phyloP scores from a whole-genome alignment of 2,329 filamentous ascomycete genomes.

The Trichocomaceae sp. region DNA sequence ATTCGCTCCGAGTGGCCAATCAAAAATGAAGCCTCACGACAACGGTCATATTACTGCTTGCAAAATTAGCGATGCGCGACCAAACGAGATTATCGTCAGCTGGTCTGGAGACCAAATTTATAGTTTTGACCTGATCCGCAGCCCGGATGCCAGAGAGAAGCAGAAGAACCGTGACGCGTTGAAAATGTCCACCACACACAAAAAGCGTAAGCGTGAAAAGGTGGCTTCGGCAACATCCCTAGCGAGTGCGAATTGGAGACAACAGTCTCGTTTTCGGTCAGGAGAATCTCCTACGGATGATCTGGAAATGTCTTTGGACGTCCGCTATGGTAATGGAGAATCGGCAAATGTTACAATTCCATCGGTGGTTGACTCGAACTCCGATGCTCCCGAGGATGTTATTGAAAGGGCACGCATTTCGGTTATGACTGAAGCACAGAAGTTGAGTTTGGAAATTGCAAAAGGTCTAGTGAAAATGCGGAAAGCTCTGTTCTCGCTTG shows the following conservation, averaged over 20 bases:
- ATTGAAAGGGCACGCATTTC: slow-evolving; percentile 38
- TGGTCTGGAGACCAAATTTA: slow-evolving; percentile 64
- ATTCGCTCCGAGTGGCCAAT: slow-evolving; percentile 58
- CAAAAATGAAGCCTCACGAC: slow-evolving; percentile 40
- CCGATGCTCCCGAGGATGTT: slow-evolving; percentile 26
- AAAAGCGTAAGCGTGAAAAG: slow-evolving; percentile 54
- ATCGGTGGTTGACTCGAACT: slow-evolving; percentile 15
- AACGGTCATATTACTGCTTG: slow-evolving; percentile 63
- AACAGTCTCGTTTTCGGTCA: slow-evolving; percentile 45
- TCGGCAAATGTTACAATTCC: slow-evolving; percentile 52
- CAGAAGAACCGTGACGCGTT: slow-evolving; percentile 23
- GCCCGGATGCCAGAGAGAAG: slow-evolving; percentile 48
- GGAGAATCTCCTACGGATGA: slow-evolving; percentile 30
- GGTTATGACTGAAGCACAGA: slow-evolving; percentile 48
- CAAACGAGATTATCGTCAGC: slow-evolving; percentile 61
- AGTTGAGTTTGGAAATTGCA: slow-evolving; percentile 50
- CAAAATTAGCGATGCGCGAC: slow-evolving; percentile 63
- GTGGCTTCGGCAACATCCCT: slow-evolving; percentile 38
- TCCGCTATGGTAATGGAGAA: slow-evolving; percentile 55
- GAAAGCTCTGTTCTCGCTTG: slow-evolving; percentile 50
- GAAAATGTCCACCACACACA: slow-evolving; percentile 32
- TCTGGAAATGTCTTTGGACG: slow-evolving; percentile 47
- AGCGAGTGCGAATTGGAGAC: slow-evolving; percentile 36
- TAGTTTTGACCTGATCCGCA: slow-evolving; percentile 57
- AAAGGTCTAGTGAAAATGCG: slow-evolving; percentile 50